Conservation (phyloP, 352 stramenopile genomes). For the Phytophthora pluvialis region DNA sequence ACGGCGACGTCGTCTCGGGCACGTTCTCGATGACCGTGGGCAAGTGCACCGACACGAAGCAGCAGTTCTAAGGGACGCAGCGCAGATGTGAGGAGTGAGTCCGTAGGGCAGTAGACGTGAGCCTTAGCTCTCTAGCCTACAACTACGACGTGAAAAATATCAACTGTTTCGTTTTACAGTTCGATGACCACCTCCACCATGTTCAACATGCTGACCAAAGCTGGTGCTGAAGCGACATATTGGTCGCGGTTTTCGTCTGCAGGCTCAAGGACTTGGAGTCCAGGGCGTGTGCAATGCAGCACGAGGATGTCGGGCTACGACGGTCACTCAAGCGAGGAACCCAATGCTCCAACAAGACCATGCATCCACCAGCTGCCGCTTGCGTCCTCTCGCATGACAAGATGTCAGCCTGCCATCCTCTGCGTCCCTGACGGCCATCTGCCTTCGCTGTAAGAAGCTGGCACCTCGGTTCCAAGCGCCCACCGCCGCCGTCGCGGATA, state of each 20-base stretch:
- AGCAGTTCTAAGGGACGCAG: conserved; percentile 26
- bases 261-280: conserved; percentile 4
- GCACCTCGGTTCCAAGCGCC: conserved; percentile 7
- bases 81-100: not conserved
- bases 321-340: conserved; percentile 9
- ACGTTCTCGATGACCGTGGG: conserved; percentile 33
- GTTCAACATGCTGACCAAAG: not conserved
- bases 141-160: conserved; percentile 26
- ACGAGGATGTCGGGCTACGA: conserved; percentile 4
- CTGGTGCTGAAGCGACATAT: conserved; percentile 4
- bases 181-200: not conserved
- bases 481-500: not conserved
- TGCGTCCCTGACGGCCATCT: conserved; percentile 8
- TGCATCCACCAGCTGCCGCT: conserved; percentile 17
- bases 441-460: not conserved
- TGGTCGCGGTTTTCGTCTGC: conserved; percentile 2
- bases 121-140: not conserved
- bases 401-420: conserved; percentile 9
- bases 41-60: conserved; percentile 27
- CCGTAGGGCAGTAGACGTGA: conserved; percentile 4
- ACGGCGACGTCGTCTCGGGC: conserved; percentile 23
- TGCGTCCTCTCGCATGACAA: conserved; percentile 6
- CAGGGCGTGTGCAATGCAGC: conserved; percentile 9
- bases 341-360: not conserved
- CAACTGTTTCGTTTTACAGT: conserved; percentile 34